Evolutionary conservation across 2,329 filamentous ascomycete species (phyloP).

Genomic region (Nectriaceae sp.): DNA sequence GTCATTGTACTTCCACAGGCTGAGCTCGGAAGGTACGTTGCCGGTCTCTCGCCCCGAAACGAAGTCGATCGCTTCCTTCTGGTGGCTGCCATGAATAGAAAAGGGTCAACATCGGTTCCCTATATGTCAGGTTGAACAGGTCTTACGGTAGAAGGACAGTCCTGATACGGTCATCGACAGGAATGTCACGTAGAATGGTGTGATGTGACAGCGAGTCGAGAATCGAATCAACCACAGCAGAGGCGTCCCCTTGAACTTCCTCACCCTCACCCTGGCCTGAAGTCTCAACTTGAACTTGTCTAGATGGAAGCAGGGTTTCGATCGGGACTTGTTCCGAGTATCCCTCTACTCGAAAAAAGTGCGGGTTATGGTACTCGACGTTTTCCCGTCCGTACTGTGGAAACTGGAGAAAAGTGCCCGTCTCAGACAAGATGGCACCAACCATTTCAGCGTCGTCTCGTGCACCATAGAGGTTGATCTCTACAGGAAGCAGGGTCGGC

Average conservation of each 20-base stretch:
- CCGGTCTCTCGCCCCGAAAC: slow-evolving; percentile 2
- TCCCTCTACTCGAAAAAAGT: slow-evolving; percentile 3
- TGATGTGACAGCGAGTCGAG: slow-evolving; percentile 3
- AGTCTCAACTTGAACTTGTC: neutral
- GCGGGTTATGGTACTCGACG: slow-evolving; percentile 2
- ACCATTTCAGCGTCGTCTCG: neutral
- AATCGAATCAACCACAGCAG: slow-evolving; percentile 1
- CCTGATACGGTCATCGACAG: slow-evolving; percentile 1
- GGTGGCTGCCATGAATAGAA: slow-evolving; percentile 1
- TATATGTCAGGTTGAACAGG: neutral
- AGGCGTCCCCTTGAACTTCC: neutral
- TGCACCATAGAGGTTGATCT: slow-evolving; percentile 2
- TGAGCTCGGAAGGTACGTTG: neutral
- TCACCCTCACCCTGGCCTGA: neutral
- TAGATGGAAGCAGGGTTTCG: neutral
- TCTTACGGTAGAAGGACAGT: neutral
- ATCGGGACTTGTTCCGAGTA: neutral
- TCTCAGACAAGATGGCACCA: slow-evolving; percentile 1
- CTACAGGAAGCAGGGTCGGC: neutral
- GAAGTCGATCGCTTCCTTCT: slow-evolving; percentile 1
- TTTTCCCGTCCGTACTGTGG: neutral
- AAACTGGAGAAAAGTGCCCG: slow-evolving; percentile 2
- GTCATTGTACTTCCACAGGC: slow-evolving; percentile 3
- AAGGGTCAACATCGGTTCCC: neutral
- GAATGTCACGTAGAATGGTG: neutral